Evolutionary conservation across 306 rosid genomes (phyloP), one percentile per base, ranked within the genome.

Genomic region (Luffa aegyptiaca): DNA sequence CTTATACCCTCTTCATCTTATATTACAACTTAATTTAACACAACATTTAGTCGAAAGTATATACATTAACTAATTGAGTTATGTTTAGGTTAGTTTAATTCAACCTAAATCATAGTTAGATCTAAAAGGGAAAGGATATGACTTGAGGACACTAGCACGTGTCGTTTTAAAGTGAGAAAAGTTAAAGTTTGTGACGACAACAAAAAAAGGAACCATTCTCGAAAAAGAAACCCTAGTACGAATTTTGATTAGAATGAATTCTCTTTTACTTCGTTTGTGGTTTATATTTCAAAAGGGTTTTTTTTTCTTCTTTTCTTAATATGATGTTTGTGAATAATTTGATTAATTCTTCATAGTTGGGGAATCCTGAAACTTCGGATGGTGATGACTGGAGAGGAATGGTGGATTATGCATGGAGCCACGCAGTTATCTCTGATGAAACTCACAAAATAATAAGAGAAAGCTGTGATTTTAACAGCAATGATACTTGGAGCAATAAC

Each of bases 321-420:
- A 26, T 26, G 31, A 26, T 26, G 31, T 26, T 26, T 26, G 31
- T 26, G 31, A 26, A 26, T 26, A 26, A 26, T 26, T 6, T 56
- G 2, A 18, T n/a, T n/a, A 5, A 6, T n/a, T 53, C 0, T 20
- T 20, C 16, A 77, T 86, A 93, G 98, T 63, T 93, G 81, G 98
- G 98, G 1, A 93, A 94, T 78, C 98, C 98, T n/a, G 97, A 94
- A 86, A 94, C 94, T 36, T 90, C 92, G 0, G 92, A 90, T 80
- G 90, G 90, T 8, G 97, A 94, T 69, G 98, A 94, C 46, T 92
- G 94, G 98, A 81, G 71, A 76, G 98, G 98, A 3, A 62, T 89
- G 75, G 96, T 94, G 81, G 98, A 94, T 85, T 94, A 90, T 83
- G 98, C 98, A 16, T 94, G 98, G 98, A 94, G 98, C 82, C 98